Conservation (phyloP, 306 rosid genomes). For the Begonia peltatifolia region DNA sequence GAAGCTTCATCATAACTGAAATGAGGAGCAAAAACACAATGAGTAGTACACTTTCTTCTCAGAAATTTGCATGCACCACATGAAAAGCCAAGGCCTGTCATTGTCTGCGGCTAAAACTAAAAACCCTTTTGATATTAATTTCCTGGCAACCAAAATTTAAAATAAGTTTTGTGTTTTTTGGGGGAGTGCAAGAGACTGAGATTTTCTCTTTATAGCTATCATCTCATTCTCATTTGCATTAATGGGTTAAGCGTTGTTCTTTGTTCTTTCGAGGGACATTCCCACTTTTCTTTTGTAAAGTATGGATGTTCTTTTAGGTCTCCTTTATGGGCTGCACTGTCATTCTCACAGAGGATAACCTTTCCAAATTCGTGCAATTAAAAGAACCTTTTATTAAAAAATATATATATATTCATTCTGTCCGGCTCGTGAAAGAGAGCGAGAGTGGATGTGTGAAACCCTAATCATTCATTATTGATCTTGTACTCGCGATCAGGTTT, state of each 20-base stretch:
- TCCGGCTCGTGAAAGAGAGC: conserved; percentile 3
- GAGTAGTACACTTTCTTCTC: conserved; percentile 42
- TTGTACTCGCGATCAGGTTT: conserved; percentile 1
- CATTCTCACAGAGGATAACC: conserved; percentile 29
- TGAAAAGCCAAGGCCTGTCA: conserved; percentile 44
- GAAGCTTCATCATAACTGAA: conserved; percentile 52
- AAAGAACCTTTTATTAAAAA: conserved; percentile 16
- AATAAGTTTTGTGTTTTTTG: conserved; percentile 6
- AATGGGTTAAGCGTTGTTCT: conserved; percentile 8
- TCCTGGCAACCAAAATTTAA: neutral
- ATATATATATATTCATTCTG: neutral
- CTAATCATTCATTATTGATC: conserved; percentile 16
- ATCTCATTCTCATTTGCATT: conserved; percentile 6
- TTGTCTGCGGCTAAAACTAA: conserved; percentile 6
- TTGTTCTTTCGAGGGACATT: conserved; percentile 24
- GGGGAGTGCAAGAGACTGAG: conserved; percentile 1
- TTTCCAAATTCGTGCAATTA: conserved; percentile 25
- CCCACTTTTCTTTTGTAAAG: conserved; percentile 12
- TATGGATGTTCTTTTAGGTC: conserved; percentile 26
- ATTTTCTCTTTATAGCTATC: conserved; percentile 40
- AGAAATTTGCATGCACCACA: conserved; percentile 77
- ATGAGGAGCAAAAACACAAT: conserved; percentile 62
- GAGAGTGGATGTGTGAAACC: conserved; percentile 19
- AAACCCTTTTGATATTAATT: conserved; percentile 3
- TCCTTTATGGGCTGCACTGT: conserved; percentile 48